Percentiles rank a stretch among this genome's conserved stretches.
Conservation (phyloP, 306 rosid species). For the Purshia tridentata region DNA sequence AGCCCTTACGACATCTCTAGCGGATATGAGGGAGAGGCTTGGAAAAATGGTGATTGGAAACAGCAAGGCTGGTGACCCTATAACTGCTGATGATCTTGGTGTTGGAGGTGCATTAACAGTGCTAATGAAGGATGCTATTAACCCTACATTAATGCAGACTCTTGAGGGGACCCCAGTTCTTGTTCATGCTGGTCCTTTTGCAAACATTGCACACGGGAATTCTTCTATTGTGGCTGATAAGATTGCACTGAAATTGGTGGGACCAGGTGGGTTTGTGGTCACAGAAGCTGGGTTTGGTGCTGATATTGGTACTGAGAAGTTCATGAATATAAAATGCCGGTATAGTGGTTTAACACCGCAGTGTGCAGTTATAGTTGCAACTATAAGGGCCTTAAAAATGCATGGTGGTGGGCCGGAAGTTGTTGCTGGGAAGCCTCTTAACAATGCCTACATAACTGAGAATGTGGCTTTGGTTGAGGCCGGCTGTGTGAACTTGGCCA, state of each 20-base stretch:
- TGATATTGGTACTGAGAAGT: constrained; percentile 95
- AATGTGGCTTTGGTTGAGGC: constrained; percentile 82
- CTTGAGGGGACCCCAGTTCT: constrained; percentile 98
- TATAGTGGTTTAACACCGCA: constrained; percentile 93
- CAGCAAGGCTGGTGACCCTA: constrained; percentile 86
- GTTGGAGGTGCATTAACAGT: constrained; percentile 96
- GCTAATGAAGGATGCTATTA: constrained; percentile 93
- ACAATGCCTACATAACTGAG: constrained; percentile 79
- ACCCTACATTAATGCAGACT: constrained; percentile 98
- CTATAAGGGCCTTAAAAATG: constrained; percentile 93
- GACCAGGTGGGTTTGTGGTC: constrained; percentile 95
- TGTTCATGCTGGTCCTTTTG: constrained; percentile 98
- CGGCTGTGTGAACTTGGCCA: constrained; percentile 86
- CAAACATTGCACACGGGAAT: constrained; percentile 96
- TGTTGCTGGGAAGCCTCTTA: constrained; percentile 92
- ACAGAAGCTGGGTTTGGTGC: constrained; percentile 99
- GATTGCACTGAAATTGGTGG: constrained; percentile 92
- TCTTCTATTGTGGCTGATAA: constrained; percentile 97
- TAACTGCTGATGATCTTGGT: constrained; percentile 95
- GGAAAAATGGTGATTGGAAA: constrained; percentile 97
- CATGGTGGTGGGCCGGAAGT: constrained; percentile 97
- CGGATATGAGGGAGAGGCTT: constrained; percentile 95
- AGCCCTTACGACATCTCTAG: constrained; percentile 85
- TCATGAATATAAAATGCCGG: constrained; percentile 93
- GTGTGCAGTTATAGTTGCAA: constrained; percentile 90